These are phyloP conservation scores for Helianthus annuus DNA, from an alignment of 129 eudicot species.

Conservation along the genomic window HanXRQr2.0-SUNRISE NC_035434.2:140299873-140300372, in stretches of 20 bases:
- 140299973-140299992: slow-evolving; percentile 10
- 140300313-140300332: slow-evolving; percentile 84
- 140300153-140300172: slow-evolving; percentile 37
- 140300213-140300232: slow-evolving; percentile 41
- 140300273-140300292: slow-evolving; percentile 15
- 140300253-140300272: slow-evolving; percentile 27
- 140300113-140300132: slow-evolving; percentile 5
- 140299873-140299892: too few relatives aligned
- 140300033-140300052: slow-evolving; percentile 39
- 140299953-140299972: too few relatives aligned
- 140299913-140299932: too few relatives aligned
- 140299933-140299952: too few relatives aligned
- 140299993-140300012: slow-evolving; percentile 29
- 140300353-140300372: slow-evolving; percentile 69
- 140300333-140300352: slow-evolving; percentile 97
- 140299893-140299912: too few relatives aligned
- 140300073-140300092: slow-evolving; percentile 48
- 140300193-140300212: slow-evolving; percentile 42
- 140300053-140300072: slow-evolving; percentile 21
- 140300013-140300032: slow-evolving; percentile 22
- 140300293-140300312: slow-evolving; percentile 42
- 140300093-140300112: slow-evolving; percentile 32
- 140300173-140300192: slow-evolving; percentile 58
- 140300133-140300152: slow-evolving; percentile 23
- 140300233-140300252: slow-evolving; percentile 33